These are phyloP conservation scores for Myxozyma vanderwaltii DNA, from an alignment of 805 yeast genomes.

Conservation along the genomic window DNA sequence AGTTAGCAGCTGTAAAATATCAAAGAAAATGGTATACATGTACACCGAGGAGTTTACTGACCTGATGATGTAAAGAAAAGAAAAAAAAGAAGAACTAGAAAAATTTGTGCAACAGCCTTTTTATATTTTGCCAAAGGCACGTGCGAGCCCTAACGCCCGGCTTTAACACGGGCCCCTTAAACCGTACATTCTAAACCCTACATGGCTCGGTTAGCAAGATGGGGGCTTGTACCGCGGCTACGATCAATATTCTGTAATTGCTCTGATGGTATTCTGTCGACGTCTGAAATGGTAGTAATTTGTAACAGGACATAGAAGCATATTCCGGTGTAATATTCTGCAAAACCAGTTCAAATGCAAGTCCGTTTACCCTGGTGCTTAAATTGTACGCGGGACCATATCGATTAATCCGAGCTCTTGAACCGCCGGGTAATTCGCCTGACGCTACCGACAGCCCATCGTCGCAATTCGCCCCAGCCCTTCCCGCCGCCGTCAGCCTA, in stretches of 20 bases:
- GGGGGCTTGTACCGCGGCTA: not conserved
- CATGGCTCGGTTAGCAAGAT: not conserved
- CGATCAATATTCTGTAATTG: not conserved
- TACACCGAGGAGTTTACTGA: slow-evolving; percentile 9
- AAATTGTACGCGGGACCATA: no score
- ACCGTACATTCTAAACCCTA: slow-evolving; percentile 6
- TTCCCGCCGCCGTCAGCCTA: not conserved
- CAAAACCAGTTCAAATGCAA: no score
- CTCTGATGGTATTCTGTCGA: no score
- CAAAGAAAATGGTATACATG: not conserved
- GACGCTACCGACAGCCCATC: not conserved
- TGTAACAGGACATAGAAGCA: no score
- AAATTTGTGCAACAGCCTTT: not conserved
- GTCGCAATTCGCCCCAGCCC: not conserved
- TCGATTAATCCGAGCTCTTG: no score
- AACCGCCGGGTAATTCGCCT: not conserved
- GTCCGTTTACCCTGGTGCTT: no score
- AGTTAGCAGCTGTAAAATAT: slow-evolving; percentile 14
- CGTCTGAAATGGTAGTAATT: no score
- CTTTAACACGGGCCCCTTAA: not conserved
- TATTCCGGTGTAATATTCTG: no score
- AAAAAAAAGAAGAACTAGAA: slow-evolving; percentile 15
- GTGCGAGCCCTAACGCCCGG: slow-evolving; percentile 10
- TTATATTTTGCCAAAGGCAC: not conserved
- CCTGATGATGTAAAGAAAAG: slow-evolving; percentile 34